Evolutionary conservation across 2,329 filamentous ascomycete species (phyloP).

Genomic region (Aspergillus nomiae): DNA sequence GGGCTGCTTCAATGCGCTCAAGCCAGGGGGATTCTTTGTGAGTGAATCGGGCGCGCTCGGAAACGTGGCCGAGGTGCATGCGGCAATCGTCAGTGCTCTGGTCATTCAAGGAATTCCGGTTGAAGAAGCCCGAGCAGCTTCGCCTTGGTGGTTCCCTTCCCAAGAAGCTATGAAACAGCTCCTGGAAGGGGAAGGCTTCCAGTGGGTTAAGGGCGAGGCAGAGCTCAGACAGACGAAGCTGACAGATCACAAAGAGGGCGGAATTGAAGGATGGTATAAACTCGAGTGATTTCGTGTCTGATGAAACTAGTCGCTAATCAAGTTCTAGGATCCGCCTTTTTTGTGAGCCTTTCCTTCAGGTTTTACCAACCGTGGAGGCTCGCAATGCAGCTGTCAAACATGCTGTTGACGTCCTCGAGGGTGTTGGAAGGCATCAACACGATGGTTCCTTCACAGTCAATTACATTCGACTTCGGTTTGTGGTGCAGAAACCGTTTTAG

Average conservation of each 20-base stretch:
- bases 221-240: slow-evolving; percentile 66
- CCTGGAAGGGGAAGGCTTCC: slow-evolving; percentile 45
- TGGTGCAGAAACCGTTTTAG: neutral
- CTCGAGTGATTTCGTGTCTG: no score
- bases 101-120: slow-evolving; percentile 54
- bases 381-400: neutral
- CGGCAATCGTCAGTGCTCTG: slow-evolving; percentile 59
- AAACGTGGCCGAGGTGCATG: slow-evolving; percentile 65
- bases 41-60: slow-evolving; percentile 75
- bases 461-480: neutral
- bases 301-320: neutral
- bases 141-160: slow-evolving; percentile 74
- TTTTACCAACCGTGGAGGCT: neutral
- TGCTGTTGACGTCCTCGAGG: neutral
- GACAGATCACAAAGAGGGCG: slow-evolving; percentile 48
- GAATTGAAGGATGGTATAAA: slow-evolving; percentile 62
- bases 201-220: slow-evolving; percentile 57
- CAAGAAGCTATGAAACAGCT: slow-evolving; percentile 56
- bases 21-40: slow-evolving; percentile 59
- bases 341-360: neutral
- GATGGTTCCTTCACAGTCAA: neutral
- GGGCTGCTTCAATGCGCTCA: slow-evolving; percentile 55
- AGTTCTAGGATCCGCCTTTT: neutral
- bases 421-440: neutral
- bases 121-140: slow-evolving; percentile 50